Conservation (phyloP, 2,329 filamentous ascomycete genomes). For the Achaetomium macrosporum region DNA sequence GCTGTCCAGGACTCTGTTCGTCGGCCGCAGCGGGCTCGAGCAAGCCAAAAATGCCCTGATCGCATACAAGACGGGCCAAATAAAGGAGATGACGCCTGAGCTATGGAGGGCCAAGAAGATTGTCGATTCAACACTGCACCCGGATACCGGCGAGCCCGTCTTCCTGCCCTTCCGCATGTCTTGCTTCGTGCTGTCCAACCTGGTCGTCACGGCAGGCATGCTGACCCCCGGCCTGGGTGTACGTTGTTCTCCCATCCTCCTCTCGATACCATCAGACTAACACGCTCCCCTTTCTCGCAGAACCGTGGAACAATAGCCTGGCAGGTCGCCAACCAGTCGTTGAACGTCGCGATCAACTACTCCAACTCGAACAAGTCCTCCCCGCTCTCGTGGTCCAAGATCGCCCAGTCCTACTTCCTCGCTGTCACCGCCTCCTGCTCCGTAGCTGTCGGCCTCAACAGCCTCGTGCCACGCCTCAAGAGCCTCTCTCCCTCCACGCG, state of each 20-base stretch:
- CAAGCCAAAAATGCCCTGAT: slow-evolving; percentile 76
- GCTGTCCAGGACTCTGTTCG: slow-evolving; percentile 69
- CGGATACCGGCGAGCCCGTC: slow-evolving; percentile 88
- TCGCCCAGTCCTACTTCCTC: slow-evolving; percentile 84
- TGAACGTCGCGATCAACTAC: slow-evolving; percentile 97
- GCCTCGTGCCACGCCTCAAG: slow-evolving; percentile 78
- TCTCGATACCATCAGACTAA: not conserved
- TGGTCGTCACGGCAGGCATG: slow-evolving; percentile 95
- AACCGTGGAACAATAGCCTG: slow-evolving; percentile 74
- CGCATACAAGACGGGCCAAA: slow-evolving; percentile 79
- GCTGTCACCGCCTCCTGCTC: slow-evolving; percentile 91
- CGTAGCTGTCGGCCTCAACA: slow-evolving; percentile 87
- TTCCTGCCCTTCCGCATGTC: slow-evolving; percentile 98
- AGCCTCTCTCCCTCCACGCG: slow-evolving; percentile 68
- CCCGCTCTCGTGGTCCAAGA: slow-evolving; percentile 71
- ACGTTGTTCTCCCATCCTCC: slow-evolving; percentile 27
- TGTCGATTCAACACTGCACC: slow-evolving; percentile 92
- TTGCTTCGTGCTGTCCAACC: slow-evolving; percentile 84
- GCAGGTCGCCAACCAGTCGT: slow-evolving; percentile 94
- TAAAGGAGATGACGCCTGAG: slow-evolving; percentile 76
- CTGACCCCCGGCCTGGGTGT: slow-evolving; percentile 80
- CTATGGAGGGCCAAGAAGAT: slow-evolving; percentile 96
- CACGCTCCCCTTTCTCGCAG: slow-evolving; percentile 43
- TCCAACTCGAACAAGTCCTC: slow-evolving; percentile 98
- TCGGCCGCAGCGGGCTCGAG: slow-evolving; percentile 71